Evolutionary conservation across 139 green algal genomes (phyloP), one percentile per base, ranked within the genome.

Genomic region (Chlorella ohadii): DNA sequence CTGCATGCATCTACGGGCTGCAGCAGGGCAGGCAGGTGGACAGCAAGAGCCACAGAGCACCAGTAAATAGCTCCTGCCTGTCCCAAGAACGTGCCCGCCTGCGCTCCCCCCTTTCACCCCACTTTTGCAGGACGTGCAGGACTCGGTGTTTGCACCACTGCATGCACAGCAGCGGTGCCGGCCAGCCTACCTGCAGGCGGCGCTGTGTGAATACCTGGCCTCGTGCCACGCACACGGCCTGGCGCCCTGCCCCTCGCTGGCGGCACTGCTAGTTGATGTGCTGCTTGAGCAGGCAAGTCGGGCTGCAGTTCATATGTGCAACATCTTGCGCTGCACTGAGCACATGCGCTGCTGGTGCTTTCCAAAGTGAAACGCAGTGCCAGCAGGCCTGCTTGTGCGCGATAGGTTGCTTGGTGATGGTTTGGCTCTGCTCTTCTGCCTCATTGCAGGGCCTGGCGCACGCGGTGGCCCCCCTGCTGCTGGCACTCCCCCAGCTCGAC

Each of bases 381-480:
- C n/a, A n/a, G n/a, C n/a, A n/a, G n/a, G n/a, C n/a, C n/a, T n/a
- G n/a, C n/a, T n/a, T n/a, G n/a, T n/a, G n/a, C n/a, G n/a, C n/a
- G n/a, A n/a, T n/a, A n/a, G n/a, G n/a, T n/a, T n/a, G n/a, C n/a
- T n/a, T n/a, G n/a, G n/a, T n/a, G n/a, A n/a, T n/a, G n/a, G n/a
- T n/a, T n/a, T n/a, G n/a, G n/a, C n/a, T n/a, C n/a, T n/a, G n/a
- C n/a, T n/a, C n/a, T n/a, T n/a, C 28, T 27, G 1, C 12, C 41
- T 23, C 9, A 11, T 36, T 56, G 75, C 79, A 84, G 79, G 82
- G 72, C 28, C 65, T 51, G 66, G 9, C 34, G 15, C 73, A 75
- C 28, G 27, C 67, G 16, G 75, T 87, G 56, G 65, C 38, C 17
- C 75, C 65, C 13, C 76, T 87, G 76, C 76, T 87, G 76, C 38